Base-by-base conservation (phyloP, 345 rosid genomes). In the Raphanus sativus region DNA sequence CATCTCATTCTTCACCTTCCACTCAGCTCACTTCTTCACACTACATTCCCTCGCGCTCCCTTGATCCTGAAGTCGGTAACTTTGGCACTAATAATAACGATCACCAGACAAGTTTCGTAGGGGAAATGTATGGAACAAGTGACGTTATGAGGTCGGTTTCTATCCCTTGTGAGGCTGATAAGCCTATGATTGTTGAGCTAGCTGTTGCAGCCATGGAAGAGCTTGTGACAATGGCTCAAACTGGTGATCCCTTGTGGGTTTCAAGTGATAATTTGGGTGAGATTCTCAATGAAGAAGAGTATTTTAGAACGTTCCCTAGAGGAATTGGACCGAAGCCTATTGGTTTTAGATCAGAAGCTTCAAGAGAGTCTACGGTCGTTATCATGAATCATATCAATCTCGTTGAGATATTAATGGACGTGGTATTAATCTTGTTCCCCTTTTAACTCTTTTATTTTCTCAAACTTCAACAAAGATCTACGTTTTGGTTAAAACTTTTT, bases 141-240 rank as follows among this genome's bases (percentile, higher is more conserved):
- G 97, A 87, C 33, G 84, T 87, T 70, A 62, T 86, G 12, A 83
- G 93, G 74, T 77, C 91, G 42, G 81, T 89, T 17, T 63, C 90
- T 0, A 84, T 88, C n/a, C 90, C 95, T 67, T 80, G 84, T 0
- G 97, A 89, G 71, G 90, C 97, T 4, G 97, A 94, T 66, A 92
- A 94, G 86, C 97, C 95, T 0, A 81, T 90, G 89, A 90, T 92
- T 29, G 86, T 94, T 11, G 97, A 92, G 87, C 87, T 92, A 24
- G 98, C 97, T 0, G 97, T 94, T 62, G 93, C 97, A 1, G 98
- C 97, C 15, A 92, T 94, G 98, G 98, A 94, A 74, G 98, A 94
- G 70, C 89, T 94, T 17, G 76, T 89, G 74, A 88, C 90, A 82
- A 87, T 90, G 87, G 97, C 97, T 40, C 95, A 86, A 64, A 84